Conservation (phyloP, 495 filamentous ascomycete species). For the Peziza echinospora region DNA sequence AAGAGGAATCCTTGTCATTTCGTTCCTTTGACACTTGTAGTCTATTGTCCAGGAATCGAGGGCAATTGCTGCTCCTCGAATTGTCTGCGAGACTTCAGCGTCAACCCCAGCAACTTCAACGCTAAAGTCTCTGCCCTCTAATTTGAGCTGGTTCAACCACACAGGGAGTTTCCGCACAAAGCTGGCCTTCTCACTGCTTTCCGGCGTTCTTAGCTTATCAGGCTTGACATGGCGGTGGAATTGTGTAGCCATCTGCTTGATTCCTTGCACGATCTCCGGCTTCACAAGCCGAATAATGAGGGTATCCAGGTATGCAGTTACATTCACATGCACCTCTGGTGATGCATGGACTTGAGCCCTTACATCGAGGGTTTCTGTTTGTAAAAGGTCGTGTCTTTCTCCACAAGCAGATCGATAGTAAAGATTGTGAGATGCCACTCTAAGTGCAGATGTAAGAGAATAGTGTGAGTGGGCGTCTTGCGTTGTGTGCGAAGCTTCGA, state of each 20-base stretch:
- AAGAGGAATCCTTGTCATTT: constrained; percentile 29
- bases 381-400: constrained; percentile 60
- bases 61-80: constrained; percentile 63
- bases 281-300: constrained; percentile 78
- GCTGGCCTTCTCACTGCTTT: constrained; percentile 28
- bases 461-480: constrained; percentile 63
- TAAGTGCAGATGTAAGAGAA: constrained; percentile 54
- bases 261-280: constrained; percentile 72
- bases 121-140: constrained; percentile 74
- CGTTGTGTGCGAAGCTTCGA: constrained; percentile 81
- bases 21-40: constrained; percentile 61
- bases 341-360: constrained; percentile 66
- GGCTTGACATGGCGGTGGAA: constrained; percentile 42
- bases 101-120: constrained; percentile 83
- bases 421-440: constrained; percentile 68
- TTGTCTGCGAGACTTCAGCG: constrained; percentile 49
- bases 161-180: constrained; percentile 55
- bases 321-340: constrained; percentile 64
- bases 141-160: constrained; percentile 65
- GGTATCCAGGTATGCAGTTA: constrained; percentile 58
- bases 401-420: constrained; percentile 84
- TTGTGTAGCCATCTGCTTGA: constrained; percentile 75
- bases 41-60: constrained; percentile 80
- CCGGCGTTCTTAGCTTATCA: constrained; percentile 32
- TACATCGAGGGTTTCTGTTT: constrained; percentile 67